phyloP scores from a whole-genome alignment of 306 rosid species.

The Gastrolobium villosum region DNA sequence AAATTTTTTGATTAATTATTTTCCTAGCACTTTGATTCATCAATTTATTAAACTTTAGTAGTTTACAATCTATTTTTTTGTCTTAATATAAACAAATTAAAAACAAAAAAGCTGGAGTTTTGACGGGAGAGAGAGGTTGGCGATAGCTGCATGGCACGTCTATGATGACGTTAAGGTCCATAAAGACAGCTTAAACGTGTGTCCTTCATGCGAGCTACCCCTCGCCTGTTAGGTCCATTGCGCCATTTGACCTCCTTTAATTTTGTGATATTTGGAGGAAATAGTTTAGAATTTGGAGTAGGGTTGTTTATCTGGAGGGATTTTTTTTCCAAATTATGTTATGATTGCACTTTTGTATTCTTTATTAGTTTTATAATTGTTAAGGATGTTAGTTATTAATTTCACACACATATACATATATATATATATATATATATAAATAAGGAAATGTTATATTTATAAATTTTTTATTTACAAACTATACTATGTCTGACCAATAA shows the following conservation, averaged over 20 bases:
- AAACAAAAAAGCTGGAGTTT: neutral
- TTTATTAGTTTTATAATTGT: no score
- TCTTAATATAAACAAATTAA: neutral
- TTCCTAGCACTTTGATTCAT: neutral
- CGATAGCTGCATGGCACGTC: constrained; percentile 47
- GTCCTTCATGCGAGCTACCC: neutral
- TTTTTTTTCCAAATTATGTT: no score
- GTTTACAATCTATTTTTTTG: neutral
- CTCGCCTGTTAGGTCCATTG: neutral
- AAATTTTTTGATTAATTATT: neutral
- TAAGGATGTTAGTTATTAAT: no score
- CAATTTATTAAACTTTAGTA: neutral
- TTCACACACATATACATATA: no score
- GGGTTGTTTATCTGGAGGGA: no score
- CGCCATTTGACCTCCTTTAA: neutral
- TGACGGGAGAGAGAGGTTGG: constrained; percentile 36
- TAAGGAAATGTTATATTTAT: no score
- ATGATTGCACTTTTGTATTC: no score
- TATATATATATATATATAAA: no score
- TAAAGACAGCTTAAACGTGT: constrained; percentile 22
- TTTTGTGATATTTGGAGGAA: no score
- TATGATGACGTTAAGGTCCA: neutral
- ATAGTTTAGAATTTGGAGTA: no score
- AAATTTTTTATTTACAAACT: no score
- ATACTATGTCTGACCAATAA: no score